Percentiles rank a stretch among this genome's conserved stretches.
Evolutionary conservation across 1,284 basidiomycete genomes (phyloP).

Genomic region (Tilletia indica): DNA sequence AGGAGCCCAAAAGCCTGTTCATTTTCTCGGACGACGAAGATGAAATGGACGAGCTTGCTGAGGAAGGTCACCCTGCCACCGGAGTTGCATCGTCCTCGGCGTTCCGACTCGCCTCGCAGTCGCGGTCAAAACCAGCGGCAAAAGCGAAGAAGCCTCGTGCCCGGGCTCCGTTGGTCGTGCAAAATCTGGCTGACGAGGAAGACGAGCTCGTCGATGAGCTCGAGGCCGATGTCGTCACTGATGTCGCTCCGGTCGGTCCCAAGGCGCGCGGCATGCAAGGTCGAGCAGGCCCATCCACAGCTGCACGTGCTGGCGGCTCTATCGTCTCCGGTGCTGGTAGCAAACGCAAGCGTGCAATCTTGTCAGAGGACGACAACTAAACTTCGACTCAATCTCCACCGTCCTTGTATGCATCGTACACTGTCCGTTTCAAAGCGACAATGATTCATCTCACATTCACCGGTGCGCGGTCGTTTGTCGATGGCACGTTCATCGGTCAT

Average conservation of each 20-base stretch:
- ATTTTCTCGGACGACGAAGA: constrained; percentile 17
- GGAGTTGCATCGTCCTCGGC: constrained; percentile 1
- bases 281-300: background rate
- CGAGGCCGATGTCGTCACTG: background rate
- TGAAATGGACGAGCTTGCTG: constrained; percentile 14
- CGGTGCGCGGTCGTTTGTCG: too few relatives aligned
- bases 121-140: background rate
- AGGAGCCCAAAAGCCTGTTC: constrained; percentile 13
- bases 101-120: constrained; percentile 6
- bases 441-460: too few relatives aligned
- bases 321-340: background rate
- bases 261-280: constrained; percentile 15
- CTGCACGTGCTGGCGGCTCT: background rate
- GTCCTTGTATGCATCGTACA: too few relatives aligned
- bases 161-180: constrained; percentile 1
- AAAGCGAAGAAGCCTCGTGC: background rate
- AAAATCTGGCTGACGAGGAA: constrained; percentile 1
- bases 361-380: background rate
- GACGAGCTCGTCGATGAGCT: constrained; percentile 13
- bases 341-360: constrained; percentile 1
- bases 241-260: background rate
- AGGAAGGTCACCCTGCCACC: background rate
- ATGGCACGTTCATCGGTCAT: too few relatives aligned
- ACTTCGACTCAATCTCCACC: background rate
- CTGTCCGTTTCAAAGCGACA: background rate